These are phyloP conservation scores for Ogataea methylovora DNA, from an alignment of 805 yeast species.

Conservation along the genomic window DNA sequence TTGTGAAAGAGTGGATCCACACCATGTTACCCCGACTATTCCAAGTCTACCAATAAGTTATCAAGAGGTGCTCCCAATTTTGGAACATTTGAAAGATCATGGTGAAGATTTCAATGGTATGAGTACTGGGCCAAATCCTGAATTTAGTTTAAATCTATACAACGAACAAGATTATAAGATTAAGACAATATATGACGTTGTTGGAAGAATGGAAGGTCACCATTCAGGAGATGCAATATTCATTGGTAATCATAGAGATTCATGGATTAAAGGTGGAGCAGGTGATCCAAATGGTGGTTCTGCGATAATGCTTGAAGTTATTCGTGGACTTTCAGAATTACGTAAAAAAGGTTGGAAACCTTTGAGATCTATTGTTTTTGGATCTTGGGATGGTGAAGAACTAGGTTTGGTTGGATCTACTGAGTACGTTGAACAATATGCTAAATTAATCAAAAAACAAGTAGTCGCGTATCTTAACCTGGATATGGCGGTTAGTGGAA, in stretches of 20 bases:
- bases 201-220: conserved; percentile 53
- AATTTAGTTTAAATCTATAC: conserved; percentile 41
- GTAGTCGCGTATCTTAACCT: conserved; percentile 64
- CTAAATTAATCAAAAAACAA: conserved; percentile 33
- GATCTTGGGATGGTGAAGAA: conserved; percentile 81
- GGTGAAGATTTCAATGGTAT: conserved; percentile 35
- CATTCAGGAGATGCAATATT: conserved; percentile 47
- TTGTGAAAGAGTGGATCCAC: conserved; percentile 42
- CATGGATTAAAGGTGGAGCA: conserved; percentile 77
- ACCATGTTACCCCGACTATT: conserved; percentile 47
- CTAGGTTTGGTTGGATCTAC: conserved; percentile 70
- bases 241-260: conserved; percentile 73
- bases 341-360: conserved; percentile 63
- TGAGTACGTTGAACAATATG: conserved; percentile 64
- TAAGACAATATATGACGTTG: conserved; percentile 54
- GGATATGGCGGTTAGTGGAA: conserved; percentile 60
- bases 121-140: conserved; percentile 29
- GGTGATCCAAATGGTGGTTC: conserved; percentile 76
- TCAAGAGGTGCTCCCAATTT: conserved; percentile 55
- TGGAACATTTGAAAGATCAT: conserved; percentile 48
- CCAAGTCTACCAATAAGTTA: conserved; percentile 68
- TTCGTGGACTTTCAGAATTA: conserved; percentile 49
- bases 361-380: conserved; percentile 56
- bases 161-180: conserved; percentile 56
- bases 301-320: conserved; percentile 56